Conservation (phyloP, 495 filamentous ascomycete genomes). For the Rusavskia elegans region DNA sequence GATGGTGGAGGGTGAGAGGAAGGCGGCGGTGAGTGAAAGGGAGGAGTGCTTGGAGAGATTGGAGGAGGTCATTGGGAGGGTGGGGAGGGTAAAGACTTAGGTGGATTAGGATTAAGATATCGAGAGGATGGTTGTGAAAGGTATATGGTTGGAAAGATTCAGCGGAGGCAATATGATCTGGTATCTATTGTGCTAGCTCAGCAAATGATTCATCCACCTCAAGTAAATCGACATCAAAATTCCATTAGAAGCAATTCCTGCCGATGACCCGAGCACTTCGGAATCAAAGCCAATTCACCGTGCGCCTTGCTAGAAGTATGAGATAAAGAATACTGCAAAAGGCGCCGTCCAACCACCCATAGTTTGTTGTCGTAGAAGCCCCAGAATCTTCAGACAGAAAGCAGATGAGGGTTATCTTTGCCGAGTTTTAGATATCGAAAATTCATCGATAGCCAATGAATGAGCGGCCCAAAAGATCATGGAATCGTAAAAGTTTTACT, state of each 20-base stretch:
- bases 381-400: no score
- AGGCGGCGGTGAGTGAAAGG: slow-evolving; percentile 53
- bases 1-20: slow-evolving; percentile 54
- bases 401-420: no score
- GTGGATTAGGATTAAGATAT: not conserved
- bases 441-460: no score
- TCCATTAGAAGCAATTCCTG: no score
- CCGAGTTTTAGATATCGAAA: no score
- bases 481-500: no score
- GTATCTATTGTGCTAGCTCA: no score
- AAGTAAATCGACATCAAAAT: no score
- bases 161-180: no score
- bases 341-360: not conserved
- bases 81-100: slow-evolving; percentile 14
- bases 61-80: slow-evolving; percentile 46
- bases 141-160: not conserved
- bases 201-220: no score
- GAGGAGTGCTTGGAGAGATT: slow-evolving; percentile 48
- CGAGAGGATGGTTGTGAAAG: not conserved
- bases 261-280: not conserved
- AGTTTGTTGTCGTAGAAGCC: no score
- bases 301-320: not conserved
- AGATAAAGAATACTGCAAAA: not conserved
- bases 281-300: not conserved
- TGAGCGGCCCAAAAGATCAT: no score